Base-by-base conservation (phyloP, 495 filamentous ascomycete species). In the Trichoderma virens region DNA sequence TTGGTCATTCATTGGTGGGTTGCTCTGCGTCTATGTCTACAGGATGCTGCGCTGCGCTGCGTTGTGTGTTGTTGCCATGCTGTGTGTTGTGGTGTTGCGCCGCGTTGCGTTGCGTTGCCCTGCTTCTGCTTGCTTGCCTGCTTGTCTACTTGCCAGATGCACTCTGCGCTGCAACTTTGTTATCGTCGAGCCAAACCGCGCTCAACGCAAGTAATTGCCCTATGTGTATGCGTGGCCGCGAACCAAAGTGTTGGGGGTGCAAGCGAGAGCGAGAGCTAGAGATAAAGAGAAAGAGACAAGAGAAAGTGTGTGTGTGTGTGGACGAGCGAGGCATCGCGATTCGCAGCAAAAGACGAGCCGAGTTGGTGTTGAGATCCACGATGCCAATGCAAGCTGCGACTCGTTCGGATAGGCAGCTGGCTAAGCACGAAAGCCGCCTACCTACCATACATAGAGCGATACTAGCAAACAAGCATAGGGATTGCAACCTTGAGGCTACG, bases 361-460 rank as follows among this genome's bases (percentile, higher is more conserved):
- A 56, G 51, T 56, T 30, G 25, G 51, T 56, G 23, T 56, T 30
- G 25, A 56, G 25, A 56, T 56, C 51, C 25, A 30, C 51, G 51
- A 30, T 23, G 18, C 5, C 18, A 47, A 20, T 30, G 25, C 51
- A 30, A 56, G 51, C 23, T 56, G 51, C 23, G 27, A 30, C 23
- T 56, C 18, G 25, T 16, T 56, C 25, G 23, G 23, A 56, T 28
- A 56, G 51, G 23, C 25, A 30, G 27, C 51, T 51, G 45, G 45
- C 18, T 41, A 41, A 41, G 38, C 38, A 16, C 38, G 18, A 51
- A 5, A 51, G 23, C n/a, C 45, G 3, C 16, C 45, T 51, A 7
- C 8, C 45, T 20, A 51, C n/a, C 45, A 41, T 11, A 41, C n/a
- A n/a, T n/a, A n/a, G n/a, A n/a, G n/a, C n/a, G n/a, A n/a, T n/a